A percentile compares a stretch with the other conserved stretches of the same genome.
Conservation (phyloP, 169 alveolate species). For the Cryptosporidium canis region DNA sequence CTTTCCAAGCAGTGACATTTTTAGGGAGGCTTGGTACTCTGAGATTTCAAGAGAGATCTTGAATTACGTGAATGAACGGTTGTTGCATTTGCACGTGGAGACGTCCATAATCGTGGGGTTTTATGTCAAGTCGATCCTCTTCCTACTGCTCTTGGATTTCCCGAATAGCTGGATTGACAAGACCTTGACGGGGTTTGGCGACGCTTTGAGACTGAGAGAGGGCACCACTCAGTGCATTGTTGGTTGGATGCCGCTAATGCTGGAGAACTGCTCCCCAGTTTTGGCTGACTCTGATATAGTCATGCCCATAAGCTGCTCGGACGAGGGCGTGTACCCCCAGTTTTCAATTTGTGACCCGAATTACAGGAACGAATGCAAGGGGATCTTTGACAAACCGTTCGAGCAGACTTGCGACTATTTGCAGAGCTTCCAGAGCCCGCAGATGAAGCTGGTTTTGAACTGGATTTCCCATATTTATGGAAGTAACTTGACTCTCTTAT, state of each 20-base stretch:
- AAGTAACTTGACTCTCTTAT: constrained; percentile 34
- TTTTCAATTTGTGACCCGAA: constrained; percentile 48
- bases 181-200: neutral
- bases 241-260: constrained; percentile 60
- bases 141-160: constrained; percentile 26
- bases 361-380: constrained; percentile 32
- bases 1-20: constrained; percentile 49
- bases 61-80: neutral
- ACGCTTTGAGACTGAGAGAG: constrained; percentile 28
- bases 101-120: constrained; percentile 46
- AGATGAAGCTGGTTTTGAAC: constrained; percentile 16
- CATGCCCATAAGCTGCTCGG: constrained; percentile 68
- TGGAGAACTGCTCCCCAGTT: constrained; percentile 30
- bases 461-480: constrained; percentile 68
- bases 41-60: constrained; percentile 40
- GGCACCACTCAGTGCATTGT: constrained; percentile 67
- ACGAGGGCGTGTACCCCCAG: constrained; percentile 60
- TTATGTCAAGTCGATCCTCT: constrained; percentile 19
- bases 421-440: constrained; percentile 29
- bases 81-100: constrained; percentile 9
- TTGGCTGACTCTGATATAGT: constrained; percentile 7
- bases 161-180: constrained; percentile 44
- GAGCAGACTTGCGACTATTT: neutral
- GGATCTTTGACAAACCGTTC: neutral
- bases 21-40: constrained; percentile 22